phyloP scores from a whole-genome alignment of 257 asterid genomes.

The Anisodus tanguticus region DNA sequence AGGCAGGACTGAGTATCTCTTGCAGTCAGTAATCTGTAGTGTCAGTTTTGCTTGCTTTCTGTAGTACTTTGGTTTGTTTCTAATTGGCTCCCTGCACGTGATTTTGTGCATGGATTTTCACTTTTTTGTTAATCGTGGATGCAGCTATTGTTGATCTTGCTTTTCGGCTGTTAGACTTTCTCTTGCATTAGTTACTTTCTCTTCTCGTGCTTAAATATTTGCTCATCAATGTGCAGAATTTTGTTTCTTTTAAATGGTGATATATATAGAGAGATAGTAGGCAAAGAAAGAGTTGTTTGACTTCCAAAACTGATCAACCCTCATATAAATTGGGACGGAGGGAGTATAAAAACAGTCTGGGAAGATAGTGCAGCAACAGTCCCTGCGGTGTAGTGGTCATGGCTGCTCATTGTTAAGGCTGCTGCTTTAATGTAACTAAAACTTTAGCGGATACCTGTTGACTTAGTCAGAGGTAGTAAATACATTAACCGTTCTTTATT shows the following conservation, averaged over 20 bases:
- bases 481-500: background rate
- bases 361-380: background rate
- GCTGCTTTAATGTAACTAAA: background rate
- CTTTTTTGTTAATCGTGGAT: background rate
- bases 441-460: background rate
- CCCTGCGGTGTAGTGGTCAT: background rate
- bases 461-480: background rate
- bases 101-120: background rate
- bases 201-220: background rate
- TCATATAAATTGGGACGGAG: no score
- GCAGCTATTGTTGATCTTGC: background rate
- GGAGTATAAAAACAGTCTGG: background rate
- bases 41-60: no score
- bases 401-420: background rate
- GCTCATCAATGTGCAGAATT: background rate
- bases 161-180: background rate
- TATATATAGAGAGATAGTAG: no score
- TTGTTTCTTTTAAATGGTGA: background rate
- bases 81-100: background rate
- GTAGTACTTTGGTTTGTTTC: no score
- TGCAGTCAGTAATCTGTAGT: background rate
- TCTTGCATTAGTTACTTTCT: background rate
- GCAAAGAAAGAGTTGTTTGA: background rate
- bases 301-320: no score
- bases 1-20: background rate